Evolutionary conservation across 805 yeast species (phyloP), one percentile per base, ranked within the genome.

Genomic region (Candida suzukii): DNA sequence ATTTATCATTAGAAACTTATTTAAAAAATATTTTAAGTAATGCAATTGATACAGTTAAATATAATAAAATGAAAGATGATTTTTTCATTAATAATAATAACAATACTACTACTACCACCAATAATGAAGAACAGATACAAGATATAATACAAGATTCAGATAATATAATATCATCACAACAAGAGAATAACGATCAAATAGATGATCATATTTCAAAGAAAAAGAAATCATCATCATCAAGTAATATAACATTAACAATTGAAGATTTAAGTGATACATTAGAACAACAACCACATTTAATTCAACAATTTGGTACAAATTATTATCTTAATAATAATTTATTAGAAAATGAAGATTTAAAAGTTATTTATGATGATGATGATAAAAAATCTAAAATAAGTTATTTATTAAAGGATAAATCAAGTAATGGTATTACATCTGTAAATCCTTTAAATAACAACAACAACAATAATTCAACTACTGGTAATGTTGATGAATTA

Each of bases 1-100:
- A 80, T 19, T 60, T 84, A n/a, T 97, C 96, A 0, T 65, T 93
- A 34, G 97, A 91, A 54, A 69, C 74, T 27, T 91, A 88, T 61
- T 61, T 93, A 48, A 84, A 82, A 51, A 76, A 78, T 44, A 66
- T 90, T 11, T 62, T 91, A 6, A 93, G 87, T 52, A 75, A 77
- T 47, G 78, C 88, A 2, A 73, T 87, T 35, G 95, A 85, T 53
- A 73, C 80, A 2, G 83, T 82, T 7, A 73, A 81, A 45, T 78
- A 77, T 51, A 64, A 88, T 38, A 73, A 71, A 47, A 66, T 68
- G 36, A 73, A 70, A 43, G 61, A 63, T 37, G 55, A 57, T 41
- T 24, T n/a, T 9, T 13, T 19, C 4, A 61, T n/a, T n/a, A n/a
- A 29, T 16, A 14, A 38, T 8, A 5, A 27, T n/a, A 37, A 20